Base-by-base conservation (phyloP, 345 rosid genomes). In the Citrus sp. region DNA sequence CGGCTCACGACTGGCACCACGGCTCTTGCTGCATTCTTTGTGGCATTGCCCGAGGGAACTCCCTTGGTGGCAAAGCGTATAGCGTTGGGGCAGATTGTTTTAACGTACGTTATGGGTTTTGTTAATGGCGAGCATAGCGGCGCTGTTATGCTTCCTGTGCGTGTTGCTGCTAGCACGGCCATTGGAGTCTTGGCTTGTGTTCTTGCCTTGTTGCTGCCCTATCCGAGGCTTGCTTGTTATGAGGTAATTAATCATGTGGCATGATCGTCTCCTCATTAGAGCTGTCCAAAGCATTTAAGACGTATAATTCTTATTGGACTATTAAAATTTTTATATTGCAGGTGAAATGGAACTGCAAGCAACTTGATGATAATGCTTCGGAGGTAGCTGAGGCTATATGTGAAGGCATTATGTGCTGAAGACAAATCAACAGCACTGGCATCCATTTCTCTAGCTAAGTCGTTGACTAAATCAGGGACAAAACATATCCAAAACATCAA, bases 11-110 rank as follows among this genome's bases (percentile, higher is more conserved):
- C 60, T 9, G 80, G 51, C 72, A 90, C 90, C 54, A 84, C 87
- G 5, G 88, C 95, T 1, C 27, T 95, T 4, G 92, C 87, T 9
- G 90, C 88, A 18, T 83, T 87, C 34, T 87, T 88, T 8, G 97
- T 93, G 84, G 91, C 81, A 35, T 27, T 90, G 70, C 94, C 93
- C 0, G 83, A 85, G 64, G 79, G 86, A 42, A 93, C 93, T 22
- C 92, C 85, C 75, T 66, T 88, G 85, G 64, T 86, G n/a, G 90
- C 92, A 5, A 93, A 89, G 82, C 86, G 94, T 7, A 88, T 93
- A 37, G 97, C 94, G 0, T 79, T 92, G 66, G 98, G 99, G 1
- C 98, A 95, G 74, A 87, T 90, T 21, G 92, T 95, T 59, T 63
- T 93, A 14, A 79, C 84, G 6, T 92, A 93, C 60, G 94, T 91